Percentiles rank a stretch among this genome's conserved stretches.
These are phyloP conservation scores for Mitragyna speciosa DNA, from an alignment of 257 asterid genomes.

Conservation along the genomic window DNA sequence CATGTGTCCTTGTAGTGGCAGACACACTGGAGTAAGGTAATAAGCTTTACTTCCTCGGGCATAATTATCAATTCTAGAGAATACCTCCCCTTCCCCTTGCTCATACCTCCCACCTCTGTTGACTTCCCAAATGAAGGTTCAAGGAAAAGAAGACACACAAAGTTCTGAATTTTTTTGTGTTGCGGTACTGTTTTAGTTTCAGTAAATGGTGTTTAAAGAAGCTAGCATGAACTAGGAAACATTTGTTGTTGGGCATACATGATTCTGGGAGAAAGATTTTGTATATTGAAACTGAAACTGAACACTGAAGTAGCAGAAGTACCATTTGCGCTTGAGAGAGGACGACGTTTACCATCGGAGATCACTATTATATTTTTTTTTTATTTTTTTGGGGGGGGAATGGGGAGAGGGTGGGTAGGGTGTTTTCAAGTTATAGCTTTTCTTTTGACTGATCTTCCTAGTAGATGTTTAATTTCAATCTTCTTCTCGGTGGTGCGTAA, in stretches of 20 bases:
- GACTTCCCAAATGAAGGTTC: not conserved
- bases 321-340: not conserved
- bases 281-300: slow-evolving; percentile 8
- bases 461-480: no score
- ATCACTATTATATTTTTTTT: no score
- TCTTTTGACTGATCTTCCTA: not conserved
- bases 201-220: not conserved
- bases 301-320: not conserved
- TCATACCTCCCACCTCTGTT: not conserved
- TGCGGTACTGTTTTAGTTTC: slow-evolving; percentile 4
- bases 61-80: not conserved
- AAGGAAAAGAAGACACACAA: not conserved
- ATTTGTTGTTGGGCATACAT: slow-evolving; percentile 8
- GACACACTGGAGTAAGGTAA: not conserved
- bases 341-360: not conserved
- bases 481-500: no score
- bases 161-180: not conserved
- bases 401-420: no score
- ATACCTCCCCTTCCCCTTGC: not conserved
- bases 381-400: no score
- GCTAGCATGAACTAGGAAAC: slow-evolving; percentile 4
- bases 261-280: not conserved
- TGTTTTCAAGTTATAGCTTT: no score
- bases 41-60: not conserved
- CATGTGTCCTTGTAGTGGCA: not conserved